These are phyloP conservation scores for Saccharomyces kudriavzevii DNA, from an alignment of 805 yeast species.

Conservation along the genomic window DNA sequence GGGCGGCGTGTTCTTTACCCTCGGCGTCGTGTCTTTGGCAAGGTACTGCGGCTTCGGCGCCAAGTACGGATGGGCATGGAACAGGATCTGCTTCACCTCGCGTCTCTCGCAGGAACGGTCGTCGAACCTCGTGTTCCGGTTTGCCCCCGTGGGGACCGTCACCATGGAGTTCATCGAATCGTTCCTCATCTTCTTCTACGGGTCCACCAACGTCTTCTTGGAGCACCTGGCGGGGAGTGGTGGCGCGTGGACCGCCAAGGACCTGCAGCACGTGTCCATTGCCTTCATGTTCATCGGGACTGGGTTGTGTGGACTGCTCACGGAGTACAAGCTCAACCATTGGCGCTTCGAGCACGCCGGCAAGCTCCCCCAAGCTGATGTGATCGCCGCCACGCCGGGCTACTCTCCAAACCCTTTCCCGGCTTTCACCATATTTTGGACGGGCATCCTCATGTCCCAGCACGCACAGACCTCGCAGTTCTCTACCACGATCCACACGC, in stretches of 20 bases:
- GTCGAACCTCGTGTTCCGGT: conserved; percentile 20
- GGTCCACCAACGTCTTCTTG: conserved; percentile 79
- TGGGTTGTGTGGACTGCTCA: conserved; percentile 81
- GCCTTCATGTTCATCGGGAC: conserved; percentile 89
- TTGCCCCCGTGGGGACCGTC: conserved; percentile 39
- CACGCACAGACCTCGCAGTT: conserved; percentile 78
- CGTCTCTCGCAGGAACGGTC: conserved; percentile 1
- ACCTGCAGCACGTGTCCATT: conserved; percentile 80
- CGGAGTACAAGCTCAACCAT: conserved; percentile 55
- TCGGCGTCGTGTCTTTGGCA: conserved; percentile 75
- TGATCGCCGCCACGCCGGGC: conserved; percentile 50
- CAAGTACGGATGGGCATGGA: conserved; percentile 88
- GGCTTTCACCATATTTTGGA: conserved; percentile 87
- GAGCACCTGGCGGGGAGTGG: conserved; percentile 78
- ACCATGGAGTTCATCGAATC: conserved; percentile 85
- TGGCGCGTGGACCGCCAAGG: conserved; percentile 84
- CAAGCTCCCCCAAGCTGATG: conserved; percentile 6
- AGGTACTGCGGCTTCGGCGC: conserved; percentile 80
- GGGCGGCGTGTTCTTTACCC: conserved; percentile 77
- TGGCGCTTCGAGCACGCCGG: conserved; percentile 48
- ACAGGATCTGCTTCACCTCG: conserved; percentile 30
- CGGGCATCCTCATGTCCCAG: conserved; percentile 91
- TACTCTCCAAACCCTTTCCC: conserved; percentile 94
- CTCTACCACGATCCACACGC: conserved; percentile 75
- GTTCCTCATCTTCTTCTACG: conserved; percentile 75